phyloP scores from a whole-genome alignment of 768 basidiomycete genomes.

The Xerocomus spinulosus region DNA sequence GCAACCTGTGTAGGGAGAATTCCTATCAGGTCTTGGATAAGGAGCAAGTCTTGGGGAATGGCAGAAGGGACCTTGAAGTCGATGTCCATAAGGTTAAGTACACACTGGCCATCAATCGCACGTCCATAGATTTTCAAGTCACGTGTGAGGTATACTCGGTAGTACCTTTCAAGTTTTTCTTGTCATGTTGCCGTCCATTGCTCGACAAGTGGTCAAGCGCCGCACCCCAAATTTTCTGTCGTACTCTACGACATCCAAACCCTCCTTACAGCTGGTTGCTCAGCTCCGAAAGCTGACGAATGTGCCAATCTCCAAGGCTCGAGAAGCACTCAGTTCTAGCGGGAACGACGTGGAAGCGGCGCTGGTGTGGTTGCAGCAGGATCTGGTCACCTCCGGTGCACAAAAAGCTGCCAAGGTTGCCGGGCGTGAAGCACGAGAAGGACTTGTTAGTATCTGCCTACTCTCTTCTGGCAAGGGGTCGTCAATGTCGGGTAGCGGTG shows the following conservation, averaged over 20 bases:
- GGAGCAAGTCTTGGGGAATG: slow-evolving; percentile 68
- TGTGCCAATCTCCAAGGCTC: slow-evolving; percentile 83
- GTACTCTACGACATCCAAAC: slow-evolving; percentile 58
- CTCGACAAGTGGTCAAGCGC: slow-evolving; percentile 5
- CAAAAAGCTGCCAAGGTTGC: slow-evolving; percentile 82
- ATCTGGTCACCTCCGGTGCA: slow-evolving; percentile 65
- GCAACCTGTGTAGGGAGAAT: slow-evolving; percentile 9
- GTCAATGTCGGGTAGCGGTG: slow-evolving; percentile 34
- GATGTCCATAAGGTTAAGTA: slow-evolving; percentile 16
- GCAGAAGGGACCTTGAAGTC: slow-evolving; percentile 57
- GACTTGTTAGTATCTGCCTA: slow-evolving; percentile 72
- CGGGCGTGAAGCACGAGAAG: slow-evolving; percentile 69
- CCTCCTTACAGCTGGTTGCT: slow-evolving; percentile 74
- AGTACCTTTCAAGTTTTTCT: neutral
- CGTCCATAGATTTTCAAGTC: slow-evolving; percentile 9
- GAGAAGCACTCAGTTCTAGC: slow-evolving; percentile 74
- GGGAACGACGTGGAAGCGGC: slow-evolving; percentile 73
- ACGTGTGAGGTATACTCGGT: slow-evolving; percentile 21
- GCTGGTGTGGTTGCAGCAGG: slow-evolving; percentile 75
- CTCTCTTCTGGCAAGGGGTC: slow-evolving; percentile 57
- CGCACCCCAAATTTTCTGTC: slow-evolving; percentile 2
- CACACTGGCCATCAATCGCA: neutral
- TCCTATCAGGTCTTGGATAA: slow-evolving; percentile 66
- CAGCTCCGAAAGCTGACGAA: slow-evolving; percentile 78
- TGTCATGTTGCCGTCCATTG: slow-evolving; percentile 15